These are phyloP conservation scores for Ceratocystis harringtonii DNA, from an alignment of 2,329 filamentous ascomycete species.

Conservation along the genomic window DNA sequence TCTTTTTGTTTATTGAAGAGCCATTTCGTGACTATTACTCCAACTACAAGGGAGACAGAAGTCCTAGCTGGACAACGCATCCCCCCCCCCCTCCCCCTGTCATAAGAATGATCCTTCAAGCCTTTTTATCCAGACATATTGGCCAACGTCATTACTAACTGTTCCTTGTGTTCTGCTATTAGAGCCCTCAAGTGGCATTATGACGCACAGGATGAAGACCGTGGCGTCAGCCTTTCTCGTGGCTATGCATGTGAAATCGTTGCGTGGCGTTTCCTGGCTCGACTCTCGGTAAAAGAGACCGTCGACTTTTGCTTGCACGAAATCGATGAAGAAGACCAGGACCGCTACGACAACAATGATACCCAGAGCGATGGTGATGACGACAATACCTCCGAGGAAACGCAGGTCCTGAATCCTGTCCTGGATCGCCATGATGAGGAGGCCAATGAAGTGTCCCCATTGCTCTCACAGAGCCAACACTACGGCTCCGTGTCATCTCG, in stretches of 20 bases:
- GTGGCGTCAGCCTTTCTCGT: slow-evolving; percentile 51
- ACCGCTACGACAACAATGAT: background rate
- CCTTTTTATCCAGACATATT: background rate
- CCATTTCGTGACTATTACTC: background rate
- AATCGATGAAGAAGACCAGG: slow-evolving; percentile 33
- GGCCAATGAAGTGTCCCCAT: slow-evolving; percentile 33
- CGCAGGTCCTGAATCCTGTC: slow-evolving; percentile 3
- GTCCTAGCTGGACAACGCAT: background rate
- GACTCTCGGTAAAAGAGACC: slow-evolving; percentile 55
- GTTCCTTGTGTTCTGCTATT: background rate
- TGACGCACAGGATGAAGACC: slow-evolving; percentile 45
- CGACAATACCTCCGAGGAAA: slow-evolving; percentile 6
- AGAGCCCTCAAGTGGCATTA: slow-evolving; percentile 67
- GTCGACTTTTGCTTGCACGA: slow-evolving; percentile 63
- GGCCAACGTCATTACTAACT: background rate
- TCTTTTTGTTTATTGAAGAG: background rate
- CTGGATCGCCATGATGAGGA: slow-evolving; percentile 27
- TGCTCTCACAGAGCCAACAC: slow-evolving; percentile 27
- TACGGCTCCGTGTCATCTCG: slow-evolving; percentile 18
- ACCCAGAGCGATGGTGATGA: slow-evolving; percentile 18
- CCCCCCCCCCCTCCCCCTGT: background rate
- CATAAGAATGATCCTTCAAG: slow-evolving; percentile 10
- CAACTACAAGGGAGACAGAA: background rate
- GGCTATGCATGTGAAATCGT: slow-evolving; percentile 67
- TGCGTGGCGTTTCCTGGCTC: slow-evolving; percentile 61